Percentiles rank a stretch among this genome's conserved stretches.
Conservation (phyloP, 768 basidiomycete genomes). For the Strobilomyces dryophilus region DNA sequence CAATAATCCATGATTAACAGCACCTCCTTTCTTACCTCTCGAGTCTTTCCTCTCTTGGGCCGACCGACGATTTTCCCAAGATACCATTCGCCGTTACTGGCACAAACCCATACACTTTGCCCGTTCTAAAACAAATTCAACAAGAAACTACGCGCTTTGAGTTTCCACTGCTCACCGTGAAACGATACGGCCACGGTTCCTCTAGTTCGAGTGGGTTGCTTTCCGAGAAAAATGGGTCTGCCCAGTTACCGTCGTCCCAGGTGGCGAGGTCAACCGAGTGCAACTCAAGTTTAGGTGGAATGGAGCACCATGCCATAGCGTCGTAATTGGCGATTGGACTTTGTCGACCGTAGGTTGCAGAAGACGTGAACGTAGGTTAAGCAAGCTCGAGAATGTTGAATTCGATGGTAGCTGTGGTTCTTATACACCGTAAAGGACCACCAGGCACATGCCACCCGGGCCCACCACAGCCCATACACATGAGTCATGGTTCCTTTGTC, state of each 20-base stretch:
- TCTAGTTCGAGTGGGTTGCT: conserved; percentile 40
- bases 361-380: conserved; percentile 3
- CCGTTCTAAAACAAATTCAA: conserved; percentile 32
- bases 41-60: conserved; percentile 41
- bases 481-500: conserved; percentile 15
- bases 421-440: conserved; percentile 11
- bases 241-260: conserved; percentile 26
- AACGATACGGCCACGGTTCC: conserved; percentile 50
- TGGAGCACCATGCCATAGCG: neutral
- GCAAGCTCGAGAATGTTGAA: neutral
- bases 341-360: neutral
- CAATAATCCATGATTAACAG: neutral
- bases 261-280: conserved; percentile 22
- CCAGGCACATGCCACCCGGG: conserved; percentile 6
- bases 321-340: neutral
- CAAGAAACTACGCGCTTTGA: neutral
- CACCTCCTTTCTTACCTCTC: conserved; percentile 36
- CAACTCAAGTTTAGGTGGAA: conserved; percentile 6
- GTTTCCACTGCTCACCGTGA: conserved; percentile 31
- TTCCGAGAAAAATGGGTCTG: conserved; percentile 15
- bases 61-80: conserved; percentile 45
- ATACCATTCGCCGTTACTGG: conserved; percentile 48
- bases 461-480: conserved; percentile 6
- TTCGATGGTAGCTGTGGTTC: neutral
- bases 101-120: conserved; percentile 51